Evolutionary conservation across 2,329 filamentous ascomycete species (phyloP), one percentile per base, ranked within the genome.

Genomic region (Penicillium vulpinum): DNA sequence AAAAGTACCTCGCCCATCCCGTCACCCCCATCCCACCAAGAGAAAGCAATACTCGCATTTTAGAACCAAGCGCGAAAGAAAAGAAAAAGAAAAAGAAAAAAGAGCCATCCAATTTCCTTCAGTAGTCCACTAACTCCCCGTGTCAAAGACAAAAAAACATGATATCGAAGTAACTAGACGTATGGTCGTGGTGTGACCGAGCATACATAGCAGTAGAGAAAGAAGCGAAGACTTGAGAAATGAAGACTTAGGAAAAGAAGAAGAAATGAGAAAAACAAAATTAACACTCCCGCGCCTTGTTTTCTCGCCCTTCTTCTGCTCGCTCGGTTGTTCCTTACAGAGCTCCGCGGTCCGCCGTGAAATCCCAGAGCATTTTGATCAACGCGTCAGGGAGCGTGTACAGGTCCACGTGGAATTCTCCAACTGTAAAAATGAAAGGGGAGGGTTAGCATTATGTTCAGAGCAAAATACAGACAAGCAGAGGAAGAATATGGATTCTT

Each of bases 331-430:
- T 51, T 21, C 24, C 16, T 55, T 62, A 78, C 59, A 75, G 58
- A 54, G 68, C 74, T 28, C 75, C 75, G 63, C 78, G 79, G 47
- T 79, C 76, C 51, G 72, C 73, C 40, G 85, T 85, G 72, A 94
- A 95, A 60, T 97, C 93, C 93, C 93, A 97, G 58, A 99, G 87
- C 86, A 91, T 92, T 76, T 94, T 95, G 72, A 94, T 89, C 36
- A 97, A 83, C 28, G 80, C 78, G 64, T 97, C 94, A 1, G 94
- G 92, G 62, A 99, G 86, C n/a, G 94, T 97, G 79, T 96, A 97
- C 57, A 99, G 83, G 71, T 99, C 94, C 66, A 99, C 93, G 59
- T 96, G 94, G 79, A 99, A 99, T 78, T 99, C 94, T 70, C 94
- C 94, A 70, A 92, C 92, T 90, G 69, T 69, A 70, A 52, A 60